phyloP scores from a whole-genome alignment of 768 basidiomycete species.

The Strobilomyces dryophilus region DNA sequence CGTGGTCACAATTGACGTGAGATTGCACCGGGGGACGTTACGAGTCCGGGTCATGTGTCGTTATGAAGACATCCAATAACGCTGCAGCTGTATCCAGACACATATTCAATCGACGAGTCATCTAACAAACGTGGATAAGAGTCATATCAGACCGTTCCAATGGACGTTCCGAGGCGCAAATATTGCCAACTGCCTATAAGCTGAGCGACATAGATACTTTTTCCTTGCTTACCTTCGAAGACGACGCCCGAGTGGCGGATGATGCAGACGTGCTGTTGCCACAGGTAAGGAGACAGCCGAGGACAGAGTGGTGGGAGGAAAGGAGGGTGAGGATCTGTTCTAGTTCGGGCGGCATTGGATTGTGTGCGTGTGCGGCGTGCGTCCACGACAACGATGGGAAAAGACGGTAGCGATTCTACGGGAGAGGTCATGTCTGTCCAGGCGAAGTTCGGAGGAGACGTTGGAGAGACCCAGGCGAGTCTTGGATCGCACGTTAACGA shows the following conservation, averaged over 20 bases:
- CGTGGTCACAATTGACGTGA: constrained; percentile 11
- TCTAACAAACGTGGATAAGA: no score
- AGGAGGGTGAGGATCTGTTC: constrained; percentile 75
- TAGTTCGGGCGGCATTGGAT: constrained; percentile 65
- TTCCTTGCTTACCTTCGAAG: constrained; percentile 82
- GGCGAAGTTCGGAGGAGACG: no score
- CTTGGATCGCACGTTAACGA: no score
- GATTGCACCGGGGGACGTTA: no score
- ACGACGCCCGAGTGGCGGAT: constrained; percentile 82
- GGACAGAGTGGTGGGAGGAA: constrained; percentile 77
- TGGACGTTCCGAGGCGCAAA: no score
- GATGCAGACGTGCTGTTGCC: constrained; percentile 69
- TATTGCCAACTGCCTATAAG: no score
- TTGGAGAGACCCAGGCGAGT: no score
- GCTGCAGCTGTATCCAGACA: no score
- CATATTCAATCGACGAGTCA: no score
- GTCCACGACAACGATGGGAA: constrained; percentile 10
- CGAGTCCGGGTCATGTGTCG: no score
- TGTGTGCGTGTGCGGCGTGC: constrained; percentile 14
- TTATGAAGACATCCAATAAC: no score
- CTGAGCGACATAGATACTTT: constrained; percentile 16
- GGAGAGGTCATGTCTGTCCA: constrained; percentile 12
- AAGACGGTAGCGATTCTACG: not conserved
- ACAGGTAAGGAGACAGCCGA: constrained; percentile 82
- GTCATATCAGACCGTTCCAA: no score